phyloP scores from a whole-genome alignment of 1,284 basidiomycete genomes.

The Stereum hirsutum region DNA sequence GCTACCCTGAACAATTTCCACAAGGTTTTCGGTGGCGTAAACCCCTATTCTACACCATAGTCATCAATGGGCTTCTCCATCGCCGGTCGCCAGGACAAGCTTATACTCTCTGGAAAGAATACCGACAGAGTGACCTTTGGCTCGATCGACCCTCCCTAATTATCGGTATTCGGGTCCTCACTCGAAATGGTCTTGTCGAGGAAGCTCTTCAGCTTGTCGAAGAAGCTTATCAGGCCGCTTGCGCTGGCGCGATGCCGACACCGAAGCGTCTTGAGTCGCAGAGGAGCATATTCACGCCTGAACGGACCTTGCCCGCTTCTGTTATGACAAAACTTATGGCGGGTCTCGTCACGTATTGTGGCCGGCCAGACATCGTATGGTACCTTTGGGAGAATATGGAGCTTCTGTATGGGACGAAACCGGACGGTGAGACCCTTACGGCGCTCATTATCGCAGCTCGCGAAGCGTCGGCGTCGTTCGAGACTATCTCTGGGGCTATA shows the following conservation, averaged over 20 bases:
- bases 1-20: constrained; percentile 8
- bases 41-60: constrained; percentile 34
- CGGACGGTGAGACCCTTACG: constrained; percentile 44
- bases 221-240: constrained; percentile 21
- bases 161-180: constrained; percentile 41
- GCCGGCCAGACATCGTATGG: constrained; percentile 52
- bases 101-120: constrained; percentile 33
- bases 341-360: constrained; percentile 35
- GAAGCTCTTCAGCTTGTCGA: constrained; percentile 40
- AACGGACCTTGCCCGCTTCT: not conserved
- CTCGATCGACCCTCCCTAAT: constrained; percentile 41
- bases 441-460: constrained; percentile 53
- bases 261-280: no score
- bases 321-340: constrained; percentile 1
- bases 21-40: constrained; percentile 16
- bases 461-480: constrained; percentile 39
- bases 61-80: constrained; percentile 43
- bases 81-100: constrained; percentile 30
- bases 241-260: not conserved
- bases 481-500: constrained; percentile 34
- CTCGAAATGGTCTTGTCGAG: constrained; percentile 30
- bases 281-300: not conserved
- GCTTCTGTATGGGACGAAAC: constrained; percentile 41
- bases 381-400: constrained; percentile 52
- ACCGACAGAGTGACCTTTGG: constrained; percentile 23